A percentile compares a stretch with the other conserved stretches of the same genome.
These are phyloP conservation scores for Ogataea dorogensis DNA, from an alignment of 805 yeast species.

Conservation along the genomic window DNA sequence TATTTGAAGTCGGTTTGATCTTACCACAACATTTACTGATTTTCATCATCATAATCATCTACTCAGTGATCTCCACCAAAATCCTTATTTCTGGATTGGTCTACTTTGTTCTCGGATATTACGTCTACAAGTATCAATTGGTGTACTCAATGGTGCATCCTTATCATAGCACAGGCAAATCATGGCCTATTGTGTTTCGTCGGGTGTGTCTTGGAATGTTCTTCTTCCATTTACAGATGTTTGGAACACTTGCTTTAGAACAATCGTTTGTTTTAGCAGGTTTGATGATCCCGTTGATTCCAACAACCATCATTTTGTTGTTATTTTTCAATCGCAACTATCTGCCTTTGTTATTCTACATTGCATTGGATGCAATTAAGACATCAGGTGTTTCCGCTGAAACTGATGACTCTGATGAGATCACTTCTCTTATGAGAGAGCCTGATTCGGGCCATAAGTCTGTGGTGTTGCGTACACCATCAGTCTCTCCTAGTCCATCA, in stretches of 20 bases:
- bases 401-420: constrained; percentile 21
- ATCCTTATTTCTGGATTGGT: constrained; percentile 57
- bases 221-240: constrained; percentile 59
- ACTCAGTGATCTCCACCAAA: constrained; percentile 60
- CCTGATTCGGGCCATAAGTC: constrained; percentile 11
- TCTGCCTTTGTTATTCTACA: constrained; percentile 51
- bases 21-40: constrained; percentile 62
- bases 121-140: constrained; percentile 61
- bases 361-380: constrained; percentile 58
- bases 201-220: constrained; percentile 54
- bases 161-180: constrained; percentile 64
- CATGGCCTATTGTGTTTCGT: constrained; percentile 63
- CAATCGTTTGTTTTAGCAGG: constrained; percentile 51
- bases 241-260: constrained; percentile 61
- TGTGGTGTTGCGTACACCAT: constrained; percentile 13
- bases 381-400: constrained; percentile 35
- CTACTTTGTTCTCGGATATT: constrained; percentile 55
- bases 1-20: constrained; percentile 59
- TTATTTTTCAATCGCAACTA: constrained; percentile 55
- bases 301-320: constrained; percentile 43
- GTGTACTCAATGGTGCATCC: constrained; percentile 62
- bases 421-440: constrained; percentile 18
- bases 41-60: constrained; percentile 55
- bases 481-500: constrained; percentile 10
- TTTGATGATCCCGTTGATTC: constrained; percentile 48